A percentile compares a stretch with the other conserved stretches of the same genome.
These are phyloP conservation scores for Xylariaceae sp. DNA, from an alignment of 2,329 filamentous ascomycete genomes.

Conservation along the genomic window DNA sequence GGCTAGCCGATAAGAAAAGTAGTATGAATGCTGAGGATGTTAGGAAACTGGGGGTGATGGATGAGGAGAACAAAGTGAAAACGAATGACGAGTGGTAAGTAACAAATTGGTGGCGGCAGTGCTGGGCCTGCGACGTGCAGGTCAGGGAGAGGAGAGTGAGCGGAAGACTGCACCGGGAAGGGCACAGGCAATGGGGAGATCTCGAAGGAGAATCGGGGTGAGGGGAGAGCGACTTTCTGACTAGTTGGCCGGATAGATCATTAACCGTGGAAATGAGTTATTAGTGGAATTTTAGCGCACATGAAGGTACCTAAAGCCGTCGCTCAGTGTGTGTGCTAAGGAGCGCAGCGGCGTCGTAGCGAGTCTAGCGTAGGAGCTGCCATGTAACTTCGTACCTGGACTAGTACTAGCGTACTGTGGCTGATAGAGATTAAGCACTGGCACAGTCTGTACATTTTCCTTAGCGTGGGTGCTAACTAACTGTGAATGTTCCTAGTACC, in stretches of 20 bases:
- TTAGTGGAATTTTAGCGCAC: not conserved
- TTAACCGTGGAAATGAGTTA: not conserved
- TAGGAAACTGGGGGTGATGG: not conserved
- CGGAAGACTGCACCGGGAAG: conserved; percentile 11
- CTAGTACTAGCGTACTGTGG: too few relatives aligned
- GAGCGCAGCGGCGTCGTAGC: not conserved
- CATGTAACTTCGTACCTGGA: too few relatives aligned
- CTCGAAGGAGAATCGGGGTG: not conserved
- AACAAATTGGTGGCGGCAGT: conserved; percentile 19
- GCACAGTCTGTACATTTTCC: too few relatives aligned
- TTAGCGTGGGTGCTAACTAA: too few relatives aligned
- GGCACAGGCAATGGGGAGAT: not conserved
- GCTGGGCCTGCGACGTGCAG: conserved; percentile 9
- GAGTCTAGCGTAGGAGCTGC: too few relatives aligned
- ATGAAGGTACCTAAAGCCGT: not conserved
- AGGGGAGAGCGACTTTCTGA: not conserved
- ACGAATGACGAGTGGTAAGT: conserved; percentile 26
- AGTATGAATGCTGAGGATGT: not conserved
- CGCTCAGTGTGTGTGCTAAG: not conserved
- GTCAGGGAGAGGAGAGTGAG: not conserved
- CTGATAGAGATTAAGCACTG: too few relatives aligned
- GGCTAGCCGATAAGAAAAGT: not conserved
- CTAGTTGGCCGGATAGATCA: not conserved
- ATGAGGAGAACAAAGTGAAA: conserved; percentile 17
- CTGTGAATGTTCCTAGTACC: too few relatives aligned